Percentiles rank a stretch among this genome's conserved stretches.
Evolutionary conservation across 192 early-diverging fungal genomes (phyloP).

Genomic region (Coemansia erecta): DNA sequence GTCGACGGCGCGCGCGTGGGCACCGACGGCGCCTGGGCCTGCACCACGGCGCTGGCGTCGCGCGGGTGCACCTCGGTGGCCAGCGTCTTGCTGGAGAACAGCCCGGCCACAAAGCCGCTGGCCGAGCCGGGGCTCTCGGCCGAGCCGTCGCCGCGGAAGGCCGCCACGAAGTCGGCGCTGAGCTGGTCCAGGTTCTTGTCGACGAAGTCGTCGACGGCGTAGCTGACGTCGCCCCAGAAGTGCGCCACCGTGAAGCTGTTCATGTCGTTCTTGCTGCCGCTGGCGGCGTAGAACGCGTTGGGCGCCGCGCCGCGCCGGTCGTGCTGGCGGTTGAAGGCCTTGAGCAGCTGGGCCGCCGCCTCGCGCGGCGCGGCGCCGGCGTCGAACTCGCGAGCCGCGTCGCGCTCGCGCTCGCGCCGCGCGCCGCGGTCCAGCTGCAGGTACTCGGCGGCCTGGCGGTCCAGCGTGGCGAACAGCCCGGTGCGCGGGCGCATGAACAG

Average conservation of each 20-base stretch:
- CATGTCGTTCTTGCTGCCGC: conserved; percentile 54
- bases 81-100: conserved; percentile 75
- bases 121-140: conserved; percentile 56
- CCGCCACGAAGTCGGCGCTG: conserved; percentile 78
- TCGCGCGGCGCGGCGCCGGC: conserved; percentile 38
- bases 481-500: conserved; percentile 66
- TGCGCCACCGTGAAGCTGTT: conserved; percentile 47
- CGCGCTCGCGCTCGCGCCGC: conserved; percentile 24
- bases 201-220: conserved; percentile 79
- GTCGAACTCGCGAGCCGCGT: conserved; percentile 36
- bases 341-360: conserved; percentile 48
- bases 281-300: conserved; percentile 39
- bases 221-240: conserved; percentile 57
- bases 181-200: conserved; percentile 78
- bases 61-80: conserved; percentile 77
- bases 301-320: conserved; percentile 32
- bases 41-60: conserved; percentile 70
- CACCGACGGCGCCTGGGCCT: conserved; percentile 70
- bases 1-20: conserved; percentile 66
- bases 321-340: conserved; percentile 46
- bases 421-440: conserved; percentile 23
- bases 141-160: conserved; percentile 70
- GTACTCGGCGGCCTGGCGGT: conserved; percentile 57
- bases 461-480: conserved; percentile 76
- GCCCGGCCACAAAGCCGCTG: conserved; percentile 70